Base-by-base conservation (phyloP, 371 early-diverging fungal species). In the Mucor piriformis region DNA sequence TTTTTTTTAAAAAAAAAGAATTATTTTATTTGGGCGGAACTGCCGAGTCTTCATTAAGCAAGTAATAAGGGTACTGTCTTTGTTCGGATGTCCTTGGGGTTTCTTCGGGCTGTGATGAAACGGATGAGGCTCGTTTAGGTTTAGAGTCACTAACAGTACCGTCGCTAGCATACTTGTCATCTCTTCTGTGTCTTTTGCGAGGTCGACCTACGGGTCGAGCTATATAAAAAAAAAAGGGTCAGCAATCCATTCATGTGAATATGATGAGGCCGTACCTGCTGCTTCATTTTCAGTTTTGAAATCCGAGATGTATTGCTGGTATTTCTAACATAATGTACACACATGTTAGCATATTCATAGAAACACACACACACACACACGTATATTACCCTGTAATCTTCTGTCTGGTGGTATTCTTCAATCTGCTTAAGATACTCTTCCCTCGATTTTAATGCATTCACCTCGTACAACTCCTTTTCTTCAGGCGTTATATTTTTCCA, bases 221-320 rank as follows among this genome's bases (percentile, higher is more conserved):
- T 58, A 27, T n/a, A n/a, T n/a, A n/a, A n/a, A n/a, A n/a, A n/a
- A n/a, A n/a, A n/a, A n/a, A n/a, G n/a, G n/a, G n/a, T n/a, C n/a
- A n/a, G n/a, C n/a, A n/a, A n/a, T n/a, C n/a, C n/a, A n/a, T n/a
- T n/a, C n/a, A n/a, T n/a, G n/a, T n/a, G n/a, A n/a, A n/a, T n/a
- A n/a, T n/a, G n/a, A n/a, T n/a, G n/a, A n/a, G n/a, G n/a, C n/a
- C n/a, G n/a, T 65, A 72, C 73, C 69, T 21, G 74, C 67, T 37
- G 73, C 72, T 63, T 71, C 85, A 66, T 85, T 72, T 59, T 76
- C 73, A 11, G 60, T 61, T 37, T 71, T 71, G 33, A 79, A 82
- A 5, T 79, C 78, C 12, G 43, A 59, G 42, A 78, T 49, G 27
- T 81, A 81, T 47, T 71, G 64, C 47, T 81, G 79, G 44, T 81